phyloP scores from a whole-genome alignment of 2,329 filamentous ascomycete genomes.

The Trichoderma atrobrunneum region DNA sequence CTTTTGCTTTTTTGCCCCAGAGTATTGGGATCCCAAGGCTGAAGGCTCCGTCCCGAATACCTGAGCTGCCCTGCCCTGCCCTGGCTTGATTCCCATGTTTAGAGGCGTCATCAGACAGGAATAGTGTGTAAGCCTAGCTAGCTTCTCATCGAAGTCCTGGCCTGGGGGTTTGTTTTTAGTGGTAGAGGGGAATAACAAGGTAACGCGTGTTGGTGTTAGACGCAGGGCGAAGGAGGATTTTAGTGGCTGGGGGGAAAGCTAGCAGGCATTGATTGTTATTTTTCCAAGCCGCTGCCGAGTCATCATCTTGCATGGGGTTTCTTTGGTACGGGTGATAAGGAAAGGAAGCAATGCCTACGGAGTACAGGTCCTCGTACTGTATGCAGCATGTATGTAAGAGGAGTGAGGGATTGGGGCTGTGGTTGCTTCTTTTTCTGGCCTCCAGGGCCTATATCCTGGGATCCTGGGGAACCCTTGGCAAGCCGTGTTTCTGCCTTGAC shows the following conservation, averaged over 20 bases:
- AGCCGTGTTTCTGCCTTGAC: neutral
- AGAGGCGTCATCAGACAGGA: neutral
- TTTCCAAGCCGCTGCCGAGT: neutral
- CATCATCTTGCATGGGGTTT: neutral
- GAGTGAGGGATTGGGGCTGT: neutral
- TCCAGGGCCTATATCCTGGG: neutral
- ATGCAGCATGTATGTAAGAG: neutral
- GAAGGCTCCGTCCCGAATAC: neutral
- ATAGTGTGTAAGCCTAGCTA: neutral
- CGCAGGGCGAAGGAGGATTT: constrained; percentile 10
- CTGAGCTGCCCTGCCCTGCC: neutral
- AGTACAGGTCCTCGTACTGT: neutral
- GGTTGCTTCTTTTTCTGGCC: neutral
- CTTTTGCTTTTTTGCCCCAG: neutral
- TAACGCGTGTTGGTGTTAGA: neutral
- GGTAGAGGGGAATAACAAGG: neutral
- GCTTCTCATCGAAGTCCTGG: neutral
- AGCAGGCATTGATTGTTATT: neutral
- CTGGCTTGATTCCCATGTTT: neutral
- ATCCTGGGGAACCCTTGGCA: neutral
- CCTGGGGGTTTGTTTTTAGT: neutral
- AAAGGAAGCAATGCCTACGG: neutral
- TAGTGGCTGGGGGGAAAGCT: neutral
- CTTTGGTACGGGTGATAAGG: neutral
- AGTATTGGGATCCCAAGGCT: neutral